Evolutionary conservation across 2,329 filamentous ascomycete genomes (phyloP).

Genomic region (Cercospora janseana): DNA sequence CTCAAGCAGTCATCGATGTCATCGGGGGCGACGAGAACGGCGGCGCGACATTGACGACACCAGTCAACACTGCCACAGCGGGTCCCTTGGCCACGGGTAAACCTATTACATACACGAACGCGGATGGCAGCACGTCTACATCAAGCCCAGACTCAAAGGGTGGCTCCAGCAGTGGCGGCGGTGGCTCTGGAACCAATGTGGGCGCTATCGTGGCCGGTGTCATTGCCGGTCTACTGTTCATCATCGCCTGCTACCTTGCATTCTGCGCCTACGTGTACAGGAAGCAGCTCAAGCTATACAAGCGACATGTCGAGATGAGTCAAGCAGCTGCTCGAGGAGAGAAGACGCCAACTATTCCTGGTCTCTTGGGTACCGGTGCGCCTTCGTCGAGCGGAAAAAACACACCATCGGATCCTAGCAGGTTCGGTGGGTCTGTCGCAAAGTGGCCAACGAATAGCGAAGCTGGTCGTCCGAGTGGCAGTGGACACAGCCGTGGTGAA

Average conservation of each 20-base stretch:
- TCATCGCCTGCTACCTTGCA: constrained; percentile 63
- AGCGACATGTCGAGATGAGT: constrained; percentile 64
- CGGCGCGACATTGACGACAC: constrained; percentile 67
- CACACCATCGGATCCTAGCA: constrained; percentile 20
- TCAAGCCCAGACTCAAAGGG: constrained; percentile 47
- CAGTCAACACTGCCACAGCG: constrained; percentile 60
- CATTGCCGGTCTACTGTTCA: constrained; percentile 63
- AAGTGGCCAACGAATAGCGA: constrained; percentile 8
- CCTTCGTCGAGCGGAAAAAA: constrained; percentile 14
- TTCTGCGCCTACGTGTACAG: constrained; percentile 74
- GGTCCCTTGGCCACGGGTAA: constrained; percentile 71
- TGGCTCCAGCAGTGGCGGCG: constrained; percentile 2
- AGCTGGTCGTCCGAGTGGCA: constrained; percentile 36
- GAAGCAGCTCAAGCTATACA: constrained; percentile 67
- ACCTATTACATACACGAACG: constrained; percentile 63
- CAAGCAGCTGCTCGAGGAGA: constrained; percentile 47
- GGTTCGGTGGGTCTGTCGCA: constrained; percentile 9
- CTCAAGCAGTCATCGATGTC: constrained; percentile 58
- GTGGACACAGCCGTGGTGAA: constrained; percentile 32
- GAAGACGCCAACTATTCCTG: constrained; percentile 34
- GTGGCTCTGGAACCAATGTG: constrained; percentile 43
- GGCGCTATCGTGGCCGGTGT: constrained; percentile 58
- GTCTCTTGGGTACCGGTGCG: constrained; percentile 31
- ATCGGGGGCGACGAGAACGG: constrained; percentile 68
- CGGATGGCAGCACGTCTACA: constrained; percentile 44